Evolutionary conservation across 2,329 filamentous ascomycete genomes (phyloP), one percentile per base, ranked within the genome.

Genomic region (Drechslerella coelobrocha): DNA sequence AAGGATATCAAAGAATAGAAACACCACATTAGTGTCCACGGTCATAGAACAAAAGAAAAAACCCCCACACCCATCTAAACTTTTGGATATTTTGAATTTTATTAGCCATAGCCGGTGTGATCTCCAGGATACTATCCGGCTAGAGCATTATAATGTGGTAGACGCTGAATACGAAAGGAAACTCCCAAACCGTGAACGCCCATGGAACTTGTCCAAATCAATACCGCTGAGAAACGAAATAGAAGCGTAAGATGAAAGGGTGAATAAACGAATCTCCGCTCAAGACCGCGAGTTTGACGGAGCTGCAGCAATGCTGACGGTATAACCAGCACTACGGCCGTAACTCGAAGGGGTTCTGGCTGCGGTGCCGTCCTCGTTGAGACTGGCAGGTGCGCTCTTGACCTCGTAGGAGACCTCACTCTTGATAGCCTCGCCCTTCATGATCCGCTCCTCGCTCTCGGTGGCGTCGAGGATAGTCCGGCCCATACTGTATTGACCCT

Each of bases 381-480:
- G 31, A 26, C 66, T 72, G 2, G 68, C 61, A 12, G 68, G 55
- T 1, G 61, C 50, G 23, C 68, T 72, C 51, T 66, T 65, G 8
- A 72, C 68, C 51, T 72, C 68, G 26, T 61, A 72, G 1, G 68
- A 65, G 26, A 59, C 54, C 9, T 72, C 68, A 17, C 54, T 61
- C 51, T 72, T 72, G 43, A 72, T 72, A 23, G 34, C 68, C 19
- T 65, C 61, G 10, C 56, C 68, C 41, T 56, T 72, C 61, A 72
- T 57, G 45, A 72, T 72, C 37, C 61, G 68, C 24, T 72, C 68
- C 60, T 66, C 68, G 43, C 68, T 72, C 55, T 72, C 68, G 9
- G 60, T 72, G 26, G 68, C 61, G 26, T 62, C 59, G 34, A 66
- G 68, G 21, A 72, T 66, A 27, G 57, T 72, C 24, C 57, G 60